These are phyloP conservation scores for Achlya hypogyna DNA, from an alignment of 352 stramenopile genomes.

Conservation along the genomic window DNA sequence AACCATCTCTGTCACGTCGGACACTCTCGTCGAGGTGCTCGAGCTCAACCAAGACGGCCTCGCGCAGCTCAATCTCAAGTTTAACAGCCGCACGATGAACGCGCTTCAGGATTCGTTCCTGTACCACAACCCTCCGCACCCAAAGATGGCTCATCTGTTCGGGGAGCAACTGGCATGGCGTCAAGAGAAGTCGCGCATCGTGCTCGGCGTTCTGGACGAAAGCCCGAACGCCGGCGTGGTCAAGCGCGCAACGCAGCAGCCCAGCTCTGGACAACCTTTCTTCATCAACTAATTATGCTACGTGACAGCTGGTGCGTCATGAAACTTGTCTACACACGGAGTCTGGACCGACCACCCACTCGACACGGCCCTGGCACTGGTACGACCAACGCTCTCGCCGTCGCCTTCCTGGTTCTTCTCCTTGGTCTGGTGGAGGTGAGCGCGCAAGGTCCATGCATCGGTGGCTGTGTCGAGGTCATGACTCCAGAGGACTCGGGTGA, in stretches of 20 bases:
- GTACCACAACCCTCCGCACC: conserved; percentile 69
- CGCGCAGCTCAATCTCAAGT: conserved; percentile 50
- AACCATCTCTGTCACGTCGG: conserved; percentile 43
- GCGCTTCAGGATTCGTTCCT: conserved; percentile 62
- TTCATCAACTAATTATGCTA: neutral
- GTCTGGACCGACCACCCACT: too few relatives aligned
- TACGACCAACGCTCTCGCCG: too few relatives aligned
- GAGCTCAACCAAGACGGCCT: conserved; percentile 46
- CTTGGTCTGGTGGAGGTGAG: too few relatives aligned
- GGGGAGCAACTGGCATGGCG: conserved; percentile 42
- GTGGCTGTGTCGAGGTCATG: too few relatives aligned
- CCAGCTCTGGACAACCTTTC: neutral
- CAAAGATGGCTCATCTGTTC: conserved; percentile 58
- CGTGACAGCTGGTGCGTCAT: neutral
- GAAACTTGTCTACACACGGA: neutral
- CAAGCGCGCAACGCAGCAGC: neutral
- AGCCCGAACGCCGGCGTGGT: neutral
- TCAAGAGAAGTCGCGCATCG: conserved; percentile 38
- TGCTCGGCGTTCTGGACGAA: conserved; percentile 20
- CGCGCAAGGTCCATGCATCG: too few relatives aligned
- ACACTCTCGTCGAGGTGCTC: conserved; percentile 57
- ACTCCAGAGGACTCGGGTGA: too few relatives aligned
- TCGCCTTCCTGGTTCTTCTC: too few relatives aligned
- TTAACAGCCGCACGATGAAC: conserved; percentile 65
- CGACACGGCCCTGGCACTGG: too few relatives aligned